Base-by-base conservation (phyloP, 495 filamentous ascomycete species). In the Tuber aestivum region DNA sequence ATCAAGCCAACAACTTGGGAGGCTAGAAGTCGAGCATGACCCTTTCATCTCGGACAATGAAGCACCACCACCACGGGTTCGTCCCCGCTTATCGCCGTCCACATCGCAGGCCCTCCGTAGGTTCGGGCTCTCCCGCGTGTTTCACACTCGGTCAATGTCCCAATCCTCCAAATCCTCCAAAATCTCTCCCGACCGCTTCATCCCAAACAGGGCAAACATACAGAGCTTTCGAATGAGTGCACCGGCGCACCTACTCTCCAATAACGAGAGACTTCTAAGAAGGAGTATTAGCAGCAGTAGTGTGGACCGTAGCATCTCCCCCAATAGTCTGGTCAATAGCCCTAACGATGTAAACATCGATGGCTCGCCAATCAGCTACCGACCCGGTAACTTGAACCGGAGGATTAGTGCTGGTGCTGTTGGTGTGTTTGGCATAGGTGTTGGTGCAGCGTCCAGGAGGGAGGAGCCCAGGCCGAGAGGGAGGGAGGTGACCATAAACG, bases 151-250 rank as follows among this genome's bases (percentile, higher is more conserved):
- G 41, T 40, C 70, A 14, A n/a, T n/a, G 32, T n/a, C 37, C 23
- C 37, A 71, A 40, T 40, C 70, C 16, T 42, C 70, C 35, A 40
- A n/a, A 71, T 42, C n/a, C 35, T 42, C 37, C 37, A 42, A 71
- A 20, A 71, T 42, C 35, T 78, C 77, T 21, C 77, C 79, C 23
- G 80, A 82, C 48, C 73, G 80, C 38, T 83, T 83, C 40, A 83
- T 83, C 32, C 81, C 81, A 32, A 79, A 69, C 50, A 70, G 70
- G 27, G 74, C 78, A 73, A 83, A 77, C 23, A 65, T 77, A 20
- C 74, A 81, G 48, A 80, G 78, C 40, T 83, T 83, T 48, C 81
- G 76, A 21, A 83, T 83, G 81, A 80, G 79, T 41, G 76, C 81
- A 21, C 81, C 81, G 40, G 73, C 81, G 16, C 71, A 76, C 38